A percentile compares a stretch with the other conserved stretches of the same genome.
These are phyloP conservation scores for Clonostachys solani DNA, from an alignment of 2,329 filamentous ascomycete species.

Conservation along the genomic window DNA sequence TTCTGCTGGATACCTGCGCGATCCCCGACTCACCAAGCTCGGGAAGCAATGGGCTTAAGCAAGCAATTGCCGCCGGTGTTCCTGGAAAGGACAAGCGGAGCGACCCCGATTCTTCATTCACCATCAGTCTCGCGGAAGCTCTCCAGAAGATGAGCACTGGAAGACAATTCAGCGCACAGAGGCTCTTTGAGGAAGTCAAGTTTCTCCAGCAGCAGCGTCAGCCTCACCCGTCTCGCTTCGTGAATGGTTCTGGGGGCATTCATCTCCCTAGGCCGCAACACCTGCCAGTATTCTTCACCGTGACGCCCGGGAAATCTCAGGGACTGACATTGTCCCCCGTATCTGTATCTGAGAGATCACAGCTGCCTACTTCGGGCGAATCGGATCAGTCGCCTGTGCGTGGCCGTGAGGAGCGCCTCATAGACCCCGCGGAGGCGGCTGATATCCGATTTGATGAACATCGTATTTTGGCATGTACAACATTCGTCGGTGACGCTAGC, in stretches of 20 bases:
- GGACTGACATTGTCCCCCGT: conserved; percentile 44
- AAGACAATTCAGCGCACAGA: conserved; percentile 51
- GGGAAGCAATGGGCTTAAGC: conserved; percentile 53
- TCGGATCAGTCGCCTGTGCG: neutral
- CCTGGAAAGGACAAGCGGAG: conserved; percentile 43
- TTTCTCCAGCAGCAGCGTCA: conserved; percentile 31
- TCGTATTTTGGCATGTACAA: conserved; percentile 62
- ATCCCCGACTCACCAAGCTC: conserved; percentile 44
- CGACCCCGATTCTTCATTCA: conserved; percentile 49
- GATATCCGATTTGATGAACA: conserved; percentile 59
- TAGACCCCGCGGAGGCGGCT: conserved; percentile 41
- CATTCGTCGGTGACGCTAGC: conserved; percentile 61
- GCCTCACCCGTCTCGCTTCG: conserved; percentile 3
- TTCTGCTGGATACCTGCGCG: conserved; percentile 59
- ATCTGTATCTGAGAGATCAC: conserved; percentile 4
- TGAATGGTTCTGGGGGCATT: too few relatives aligned
- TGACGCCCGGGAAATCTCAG: conserved; percentile 50
- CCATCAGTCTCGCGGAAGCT: conserved; percentile 50
- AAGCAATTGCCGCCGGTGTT: conserved; percentile 57
- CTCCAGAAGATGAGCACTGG: conserved; percentile 47
- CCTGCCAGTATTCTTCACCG: conserved; percentile 47
- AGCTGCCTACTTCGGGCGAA: neutral
- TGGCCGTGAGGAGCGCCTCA: conserved; percentile 30
- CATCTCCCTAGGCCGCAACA: conserved; percentile 17
- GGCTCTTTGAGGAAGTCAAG: conserved; percentile 50